A percentile compares a stretch with the other conserved stretches of the same genome.
These are phyloP conservation scores for Candida parachauliodes DNA, from an alignment of 805 yeast species.

Conservation along the genomic window DNA sequence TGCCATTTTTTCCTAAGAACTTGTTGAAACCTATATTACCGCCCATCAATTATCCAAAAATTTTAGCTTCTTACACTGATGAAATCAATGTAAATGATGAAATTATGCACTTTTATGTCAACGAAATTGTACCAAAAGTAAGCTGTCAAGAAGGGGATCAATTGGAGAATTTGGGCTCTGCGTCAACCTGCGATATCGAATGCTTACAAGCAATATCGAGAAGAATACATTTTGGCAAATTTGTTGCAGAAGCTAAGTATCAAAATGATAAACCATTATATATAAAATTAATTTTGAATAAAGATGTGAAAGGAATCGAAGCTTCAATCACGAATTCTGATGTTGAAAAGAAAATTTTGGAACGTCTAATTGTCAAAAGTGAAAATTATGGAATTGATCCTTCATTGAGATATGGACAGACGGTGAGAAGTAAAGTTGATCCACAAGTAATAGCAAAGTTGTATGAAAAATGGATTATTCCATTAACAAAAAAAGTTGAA, in stretches of 20 bases:
- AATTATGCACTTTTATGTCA: constrained; percentile 65
- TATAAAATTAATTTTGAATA: constrained; percentile 58
- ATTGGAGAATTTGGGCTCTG: constrained; percentile 82
- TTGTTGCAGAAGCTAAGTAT: constrained; percentile 95
- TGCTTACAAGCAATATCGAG: constrained; percentile 84
- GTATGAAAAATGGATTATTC: constrained; percentile 85
- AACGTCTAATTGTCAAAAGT: constrained; percentile 76
- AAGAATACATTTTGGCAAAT: constrained; percentile 94
- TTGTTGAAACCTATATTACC: constrained; percentile 76
- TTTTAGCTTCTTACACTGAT: constrained; percentile 69
- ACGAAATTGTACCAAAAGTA: constrained; percentile 71
- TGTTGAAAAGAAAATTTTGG: constrained; percentile 81
- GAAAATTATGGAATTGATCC: constrained; percentile 89
- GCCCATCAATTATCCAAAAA: constrained; percentile 68
- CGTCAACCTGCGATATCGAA: constrained; percentile 80
- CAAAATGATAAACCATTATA: constrained; percentile 61
- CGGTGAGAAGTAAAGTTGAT: constrained; percentile 67
- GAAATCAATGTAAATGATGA: constrained; percentile 73
- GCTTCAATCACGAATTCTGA: constrained; percentile 80
- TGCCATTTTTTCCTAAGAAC: constrained; percentile 77
- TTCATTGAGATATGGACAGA: constrained; percentile 64
- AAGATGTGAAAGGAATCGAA: constrained; percentile 70
- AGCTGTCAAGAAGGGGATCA: constrained; percentile 70
- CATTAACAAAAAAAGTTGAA: constrained; percentile 92
- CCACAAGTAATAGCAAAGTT: constrained; percentile 80